Percentiles rank a stretch among this genome's conserved stretches.
These are phyloP conservation scores for Coemansia sp. DNA, from an alignment of 192 early-diverging fungal genomes.

Conservation along the genomic window DNA sequence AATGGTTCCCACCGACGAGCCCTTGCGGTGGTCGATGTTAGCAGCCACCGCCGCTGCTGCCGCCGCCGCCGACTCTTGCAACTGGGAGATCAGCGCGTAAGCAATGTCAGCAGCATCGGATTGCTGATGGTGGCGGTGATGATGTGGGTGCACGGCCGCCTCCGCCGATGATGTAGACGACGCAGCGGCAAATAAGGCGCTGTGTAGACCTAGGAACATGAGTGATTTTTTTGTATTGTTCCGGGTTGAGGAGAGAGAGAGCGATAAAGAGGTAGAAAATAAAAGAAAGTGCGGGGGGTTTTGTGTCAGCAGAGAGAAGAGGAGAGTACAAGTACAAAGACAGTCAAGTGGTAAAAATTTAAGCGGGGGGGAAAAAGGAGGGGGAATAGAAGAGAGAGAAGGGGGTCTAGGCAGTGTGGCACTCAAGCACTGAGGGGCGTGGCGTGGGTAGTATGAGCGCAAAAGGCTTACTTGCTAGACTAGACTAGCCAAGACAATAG, in stretches of 20 bases:
- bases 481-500: slow-evolving; percentile 9
- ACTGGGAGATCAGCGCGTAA: slow-evolving; percentile 44
- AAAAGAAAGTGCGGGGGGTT: not conserved
- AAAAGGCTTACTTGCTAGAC: not conserved
- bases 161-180: slow-evolving; percentile 14
- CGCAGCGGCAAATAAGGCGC: slow-evolving; percentile 47
- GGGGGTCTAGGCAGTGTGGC: slow-evolving; percentile 10
- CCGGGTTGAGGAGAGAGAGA: not conserved
- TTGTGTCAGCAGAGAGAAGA: not conserved
- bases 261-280: not conserved
- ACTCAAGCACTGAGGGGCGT: slow-evolving; percentile 5
- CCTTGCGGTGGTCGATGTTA: slow-evolving; percentile 7
- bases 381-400: not conserved
- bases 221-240: not conserved
- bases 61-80: slow-evolving; percentile 24
- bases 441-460: slow-evolving; percentile 13
- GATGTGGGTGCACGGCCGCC: slow-evolving; percentile 30
- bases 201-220: slow-evolving; percentile 56
- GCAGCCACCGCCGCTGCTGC: not conserved
- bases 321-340: slow-evolving; percentile 11
- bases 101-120: slow-evolving; percentile 49
- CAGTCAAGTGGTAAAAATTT: not conserved
- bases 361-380: not conserved
- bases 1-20: slow-evolving; percentile 7
- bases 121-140: not conserved